A percentile compares a stretch with the other conserved stretches of the same genome.
phyloP scores from a whole-genome alignment of 805 yeast species.

The Maudiozyma pseudohumilis region DNA sequence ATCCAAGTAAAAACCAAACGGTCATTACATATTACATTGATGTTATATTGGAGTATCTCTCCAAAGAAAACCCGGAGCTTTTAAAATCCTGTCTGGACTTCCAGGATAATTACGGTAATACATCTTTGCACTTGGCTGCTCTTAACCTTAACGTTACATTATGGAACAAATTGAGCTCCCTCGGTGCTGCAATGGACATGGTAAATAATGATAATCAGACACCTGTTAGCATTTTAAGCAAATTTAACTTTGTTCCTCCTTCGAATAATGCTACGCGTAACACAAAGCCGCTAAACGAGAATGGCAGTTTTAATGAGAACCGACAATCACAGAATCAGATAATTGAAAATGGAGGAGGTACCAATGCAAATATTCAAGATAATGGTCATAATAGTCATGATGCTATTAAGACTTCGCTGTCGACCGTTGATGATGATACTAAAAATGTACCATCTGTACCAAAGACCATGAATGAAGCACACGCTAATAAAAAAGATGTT shows the following conservation, averaged over 20 bases:
- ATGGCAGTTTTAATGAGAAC: background rate
- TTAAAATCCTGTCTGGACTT: slow-evolving; percentile 57
- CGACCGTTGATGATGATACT: too few relatives aligned
- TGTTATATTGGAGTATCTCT: slow-evolving; percentile 36
- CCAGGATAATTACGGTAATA: slow-evolving; percentile 75
- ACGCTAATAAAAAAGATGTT: too few relatives aligned
- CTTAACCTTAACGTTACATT: slow-evolving; percentile 26
- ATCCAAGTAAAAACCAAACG: slow-evolving; percentile 37
- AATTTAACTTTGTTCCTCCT: slow-evolving; percentile 22
- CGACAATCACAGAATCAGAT: background rate
- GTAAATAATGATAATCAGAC: slow-evolving; percentile 25
- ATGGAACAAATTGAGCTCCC: slow-evolving; percentile 23
- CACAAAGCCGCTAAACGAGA: too few relatives aligned
- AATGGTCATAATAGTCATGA: too few relatives aligned
- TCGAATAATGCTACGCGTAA: too few relatives aligned
- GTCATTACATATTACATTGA: slow-evolving; percentile 48
- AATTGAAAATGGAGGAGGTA: background rate
- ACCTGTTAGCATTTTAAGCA: slow-evolving; percentile 22
- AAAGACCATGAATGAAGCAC: too few relatives aligned
- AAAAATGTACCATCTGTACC: too few relatives aligned
- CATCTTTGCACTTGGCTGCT: slow-evolving; percentile 72
- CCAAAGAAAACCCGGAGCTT: slow-evolving; percentile 32
- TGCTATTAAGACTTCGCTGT: too few relatives aligned
- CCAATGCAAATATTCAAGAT: too few relatives aligned
- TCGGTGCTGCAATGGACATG: slow-evolving; percentile 27